Evolutionary conservation across 345 rosid genomes (phyloP), one percentile per base, ranked within the genome.

Genomic region (Eucalyptus pauciflora): DNA sequence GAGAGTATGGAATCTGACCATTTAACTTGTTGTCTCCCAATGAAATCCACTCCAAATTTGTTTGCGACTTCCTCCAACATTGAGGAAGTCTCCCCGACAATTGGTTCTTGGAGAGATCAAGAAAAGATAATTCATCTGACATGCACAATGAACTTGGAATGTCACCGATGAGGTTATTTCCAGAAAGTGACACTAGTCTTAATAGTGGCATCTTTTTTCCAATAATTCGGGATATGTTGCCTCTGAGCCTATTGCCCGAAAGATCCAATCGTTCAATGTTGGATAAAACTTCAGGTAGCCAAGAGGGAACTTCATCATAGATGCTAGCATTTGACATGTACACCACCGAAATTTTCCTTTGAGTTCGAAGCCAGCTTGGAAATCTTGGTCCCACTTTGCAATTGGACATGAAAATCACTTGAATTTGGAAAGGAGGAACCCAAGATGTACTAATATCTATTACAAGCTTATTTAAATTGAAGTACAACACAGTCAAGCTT

Each of bases 31-130:
- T 67, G 0, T 67, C 79, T 67, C 79, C 79, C 43, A 67, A 31
- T 31, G 79, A 67, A 67, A 67, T 31, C 79, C 79, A 31, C 22
- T 8, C 12, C 43, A 67, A 67, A 31, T 15, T 15, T 7, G 2
- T 10, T 7, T 29, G 71, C 2, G 71, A 64, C 18, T 1, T 64
- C 79, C 79, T 17, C 79, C 79, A 67, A n/a, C 41, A 31, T 31
- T 8, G 41, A 1, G 22, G 79, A 67, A 67, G 0, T 67, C 79
- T 67, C 22, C 22, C 41, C 0, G 12, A 15, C 0, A 31, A 2
- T 16, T 67, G 41, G 11, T 67, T 67, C 79, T 15, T 67, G 18
- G 41, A 67, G 41, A 67, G 79, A 67, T 67, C 79, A 7, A 67
- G 20, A 15, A 15, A 31, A 8, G 11, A 7, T 0, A 67, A 67